Evolutionary conservation across 768 basidiomycete species (phyloP).

Genomic region (Dioszegia aurantiaca): DNA sequence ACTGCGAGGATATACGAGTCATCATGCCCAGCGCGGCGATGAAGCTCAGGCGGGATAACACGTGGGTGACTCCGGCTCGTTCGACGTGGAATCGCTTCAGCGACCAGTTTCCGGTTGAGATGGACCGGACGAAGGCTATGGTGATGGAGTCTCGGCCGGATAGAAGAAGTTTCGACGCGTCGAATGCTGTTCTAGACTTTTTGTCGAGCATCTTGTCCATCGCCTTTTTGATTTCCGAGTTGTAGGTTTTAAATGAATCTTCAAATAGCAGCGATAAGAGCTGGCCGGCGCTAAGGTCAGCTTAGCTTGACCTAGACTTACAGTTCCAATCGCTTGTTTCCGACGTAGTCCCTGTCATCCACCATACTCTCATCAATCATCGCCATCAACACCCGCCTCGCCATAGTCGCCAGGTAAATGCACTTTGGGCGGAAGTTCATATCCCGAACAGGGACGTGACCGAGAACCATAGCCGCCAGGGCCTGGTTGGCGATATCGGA

Average conservation of each 20-base stretch:
- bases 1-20: conserved; percentile 97
- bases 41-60: conserved; percentile 89
- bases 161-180: conserved; percentile 8
- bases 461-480: conserved; percentile 93
- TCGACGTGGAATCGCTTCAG: conserved; percentile 99
- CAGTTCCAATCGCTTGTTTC: conserved; percentile 98
- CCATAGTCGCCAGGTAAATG: conserved; percentile 97
- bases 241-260: conserved; percentile 98
- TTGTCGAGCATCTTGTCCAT: conserved; percentile 98
- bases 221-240: conserved; percentile 85
- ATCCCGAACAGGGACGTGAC: conserved; percentile 86
- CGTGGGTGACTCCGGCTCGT: conserved; percentile 95
- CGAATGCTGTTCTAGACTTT: conserved; percentile 71
- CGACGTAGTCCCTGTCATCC: conserved; percentile 97
- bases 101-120: conserved; percentile 98
- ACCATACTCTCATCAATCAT: conserved; percentile 96
- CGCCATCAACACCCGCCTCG: conserved; percentile 88
- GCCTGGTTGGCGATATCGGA: conserved; percentile 93
- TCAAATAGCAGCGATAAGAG: conserved; percentile 92
- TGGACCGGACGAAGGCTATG: conserved; percentile 90
- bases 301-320: conserved; percentile 55
- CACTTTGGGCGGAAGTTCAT: conserved; percentile 90
- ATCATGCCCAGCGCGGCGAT: conserved; percentile 99
- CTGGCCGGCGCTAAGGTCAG: conserved; percentile 75
- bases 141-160: conserved; percentile 80